phyloP scores from a whole-genome alignment of 331 rosid species.

The Malus hybrid region DNA sequence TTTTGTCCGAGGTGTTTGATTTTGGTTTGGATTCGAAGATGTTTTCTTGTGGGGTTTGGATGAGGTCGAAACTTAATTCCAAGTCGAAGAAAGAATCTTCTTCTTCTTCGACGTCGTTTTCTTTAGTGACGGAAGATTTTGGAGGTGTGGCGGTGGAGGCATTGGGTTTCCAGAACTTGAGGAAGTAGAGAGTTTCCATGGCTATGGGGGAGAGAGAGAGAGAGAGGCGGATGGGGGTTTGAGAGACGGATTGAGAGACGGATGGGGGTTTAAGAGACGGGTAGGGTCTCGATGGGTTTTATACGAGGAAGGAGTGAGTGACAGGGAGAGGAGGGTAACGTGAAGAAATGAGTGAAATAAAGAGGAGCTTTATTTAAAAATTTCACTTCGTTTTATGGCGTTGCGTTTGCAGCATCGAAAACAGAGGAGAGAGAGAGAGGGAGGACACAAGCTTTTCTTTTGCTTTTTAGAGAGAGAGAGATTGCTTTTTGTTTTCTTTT shows the following conservation, averaged over 20 bases:
- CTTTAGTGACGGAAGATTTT: conserved; percentile 23
- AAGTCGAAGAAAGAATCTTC: conserved; percentile 87
- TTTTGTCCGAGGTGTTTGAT: background rate
- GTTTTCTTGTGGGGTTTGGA: conserved; percentile 1
- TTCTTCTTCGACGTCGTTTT: conserved; percentile 31
- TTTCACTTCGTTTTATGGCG: conserved; percentile 37
- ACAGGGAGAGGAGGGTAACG: conserved; percentile 6
- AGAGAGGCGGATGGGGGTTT: background rate
- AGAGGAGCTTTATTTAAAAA: conserved; percentile 2
- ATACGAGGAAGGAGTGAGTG: background rate
- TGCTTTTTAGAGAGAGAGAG: conserved; percentile 28
- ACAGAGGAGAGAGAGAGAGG: conserved; percentile 16
- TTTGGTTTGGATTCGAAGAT: background rate
- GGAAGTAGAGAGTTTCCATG: conserved; percentile 71
- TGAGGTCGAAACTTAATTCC: conserved; percentile 34
- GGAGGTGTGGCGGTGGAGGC: conserved; percentile 24
- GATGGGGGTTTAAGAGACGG: background rate
- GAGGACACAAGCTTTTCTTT: conserved; percentile 31
- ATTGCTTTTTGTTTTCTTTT: background rate
- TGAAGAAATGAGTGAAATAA: conserved; percentile 12
- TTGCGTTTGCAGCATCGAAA: conserved; percentile 27
- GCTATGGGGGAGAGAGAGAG: background rate
- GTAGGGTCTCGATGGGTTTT: conserved; percentile 4
- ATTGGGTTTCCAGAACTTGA: conserved; percentile 59
- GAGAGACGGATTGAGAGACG: background rate